phyloP scores from a whole-genome alignment of 2,329 filamentous ascomycete genomes.

The Hirsutella thompsonii region DNA sequence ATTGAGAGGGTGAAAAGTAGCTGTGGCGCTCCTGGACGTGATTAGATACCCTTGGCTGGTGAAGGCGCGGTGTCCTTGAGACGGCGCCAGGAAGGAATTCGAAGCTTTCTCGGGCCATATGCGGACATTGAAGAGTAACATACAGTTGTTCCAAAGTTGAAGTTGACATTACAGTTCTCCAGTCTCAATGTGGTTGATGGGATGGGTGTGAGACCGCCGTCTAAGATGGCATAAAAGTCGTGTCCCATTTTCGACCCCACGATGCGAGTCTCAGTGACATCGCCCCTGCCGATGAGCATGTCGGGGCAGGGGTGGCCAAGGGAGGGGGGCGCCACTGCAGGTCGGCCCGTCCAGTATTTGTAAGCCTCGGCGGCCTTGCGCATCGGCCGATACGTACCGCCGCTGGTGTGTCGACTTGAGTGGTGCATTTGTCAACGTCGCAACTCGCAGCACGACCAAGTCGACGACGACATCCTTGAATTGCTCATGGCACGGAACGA shows the following conservation, averaged over 20 bases:
- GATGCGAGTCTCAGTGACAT: no score
- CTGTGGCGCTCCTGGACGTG: not conserved
- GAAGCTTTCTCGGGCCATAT: not conserved
- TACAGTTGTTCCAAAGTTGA: no score
- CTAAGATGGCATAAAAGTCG: no score
- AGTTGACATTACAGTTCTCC: no score
- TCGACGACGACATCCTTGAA: not conserved
- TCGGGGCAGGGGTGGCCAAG: not conserved
- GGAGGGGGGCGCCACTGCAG: no score
- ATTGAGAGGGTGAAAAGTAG: not conserved
- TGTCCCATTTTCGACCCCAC: no score
- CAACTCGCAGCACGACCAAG: not conserved
- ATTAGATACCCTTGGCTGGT: conserved; percentile 6
- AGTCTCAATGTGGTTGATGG: no score
- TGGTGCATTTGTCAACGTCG: conserved; percentile 1
- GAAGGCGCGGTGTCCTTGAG: not conserved
- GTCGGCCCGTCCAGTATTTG: no score
- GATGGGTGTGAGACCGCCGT: no score
- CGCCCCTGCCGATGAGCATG: not conserved
- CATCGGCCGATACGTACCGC: not conserved
- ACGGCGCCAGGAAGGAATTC: not conserved
- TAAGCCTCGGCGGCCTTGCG: no score
- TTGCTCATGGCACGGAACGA: conserved; percentile 1
- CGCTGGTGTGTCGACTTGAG: not conserved
- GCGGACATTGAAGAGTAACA: not conserved